phyloP scores from a whole-genome alignment of 2,329 filamentous ascomycete genomes.

The Penicillium sp. region DNA sequence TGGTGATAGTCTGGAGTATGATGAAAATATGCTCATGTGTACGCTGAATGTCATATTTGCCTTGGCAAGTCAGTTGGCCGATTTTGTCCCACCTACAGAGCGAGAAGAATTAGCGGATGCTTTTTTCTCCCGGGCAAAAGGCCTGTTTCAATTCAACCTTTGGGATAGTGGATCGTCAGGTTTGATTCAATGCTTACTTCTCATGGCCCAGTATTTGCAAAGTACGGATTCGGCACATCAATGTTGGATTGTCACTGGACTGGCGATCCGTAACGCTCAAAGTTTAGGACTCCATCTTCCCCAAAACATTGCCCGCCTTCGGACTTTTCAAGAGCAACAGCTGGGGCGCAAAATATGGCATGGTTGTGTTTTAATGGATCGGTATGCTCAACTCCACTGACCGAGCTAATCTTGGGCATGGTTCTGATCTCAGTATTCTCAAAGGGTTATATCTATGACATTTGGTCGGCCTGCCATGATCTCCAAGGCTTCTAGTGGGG shows the following conservation, averaged over 20 bases:
- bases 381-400: slow-evolving; percentile 18
- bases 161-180: slow-evolving; percentile 47
- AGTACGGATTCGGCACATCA: slow-evolving; percentile 50
- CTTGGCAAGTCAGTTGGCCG: slow-evolving; percentile 45
- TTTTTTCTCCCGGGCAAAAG: slow-evolving; percentile 47
- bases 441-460: slow-evolving; percentile 39
- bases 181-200: slow-evolving; percentile 48
- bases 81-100: slow-evolving; percentile 41
- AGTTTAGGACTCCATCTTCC: slow-evolving; percentile 48
- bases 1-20: slow-evolving; percentile 35
- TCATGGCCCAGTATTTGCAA: slow-evolving; percentile 52
- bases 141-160: slow-evolving; percentile 43
- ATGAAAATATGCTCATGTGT: slow-evolving; percentile 47
- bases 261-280: slow-evolving; percentile 49
- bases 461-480: slow-evolving; percentile 40
- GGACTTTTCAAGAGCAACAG: slow-evolving; percentile 29
- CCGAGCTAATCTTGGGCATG: too few relatives aligned
- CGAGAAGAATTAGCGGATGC: slow-evolving; percentile 42
- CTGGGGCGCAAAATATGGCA: slow-evolving; percentile 36
- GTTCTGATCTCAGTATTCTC: background rate
- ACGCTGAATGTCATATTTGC: slow-evolving; percentile 51
- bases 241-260: slow-evolving; percentile 51
- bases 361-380: slow-evolving; percentile 39
- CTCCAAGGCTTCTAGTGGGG: slow-evolving; percentile 25
- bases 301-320: slow-evolving; percentile 34